Conservation (phyloP, 371 early-diverging fungal genomes). For the Mortierella sp. region DNA sequence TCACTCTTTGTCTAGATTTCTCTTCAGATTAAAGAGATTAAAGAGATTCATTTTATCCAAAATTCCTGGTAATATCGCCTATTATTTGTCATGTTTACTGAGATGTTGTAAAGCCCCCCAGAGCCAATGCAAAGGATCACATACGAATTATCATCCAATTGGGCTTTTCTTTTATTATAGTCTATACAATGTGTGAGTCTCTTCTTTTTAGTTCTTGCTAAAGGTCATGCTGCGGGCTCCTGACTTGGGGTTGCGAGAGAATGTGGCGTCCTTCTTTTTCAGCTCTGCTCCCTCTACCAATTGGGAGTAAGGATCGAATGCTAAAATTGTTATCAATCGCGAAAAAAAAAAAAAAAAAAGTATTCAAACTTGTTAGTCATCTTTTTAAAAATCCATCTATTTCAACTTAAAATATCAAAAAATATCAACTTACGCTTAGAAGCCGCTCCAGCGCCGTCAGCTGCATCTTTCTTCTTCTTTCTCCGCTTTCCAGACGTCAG, state of each 20-base stretch:
- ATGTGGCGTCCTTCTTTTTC: constrained; percentile 44
- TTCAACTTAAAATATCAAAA: not conserved
- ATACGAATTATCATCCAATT: too few relatives aligned
- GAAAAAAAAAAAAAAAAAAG: not conserved
- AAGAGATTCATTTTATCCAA: too few relatives aligned
- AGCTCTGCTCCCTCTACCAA: constrained; percentile 41
- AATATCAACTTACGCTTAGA: constrained; percentile 27
- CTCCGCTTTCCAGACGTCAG: constrained; percentile 28
- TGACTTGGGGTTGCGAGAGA: constrained; percentile 54
- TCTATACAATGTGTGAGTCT: too few relatives aligned
- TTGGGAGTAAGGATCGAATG: constrained; percentile 60
- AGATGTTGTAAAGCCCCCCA: too few relatives aligned
- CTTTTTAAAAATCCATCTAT: too few relatives aligned
- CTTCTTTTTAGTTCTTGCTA: constrained; percentile 28
- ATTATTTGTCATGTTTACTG: too few relatives aligned
- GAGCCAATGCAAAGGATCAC: too few relatives aligned
- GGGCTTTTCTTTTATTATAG: too few relatives aligned
- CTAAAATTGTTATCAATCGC: not conserved
- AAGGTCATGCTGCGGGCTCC: constrained; percentile 60
- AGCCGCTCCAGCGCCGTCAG: constrained; percentile 31
- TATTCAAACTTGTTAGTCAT: not conserved
- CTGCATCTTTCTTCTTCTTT: constrained; percentile 32
- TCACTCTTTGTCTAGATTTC: too few relatives aligned
- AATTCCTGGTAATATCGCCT: too few relatives aligned
- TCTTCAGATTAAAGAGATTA: too few relatives aligned